Evolutionary conservation across 768 basidiomycete genomes (phyloP).

Genomic region (Mycena rebaudengoi): DNA sequence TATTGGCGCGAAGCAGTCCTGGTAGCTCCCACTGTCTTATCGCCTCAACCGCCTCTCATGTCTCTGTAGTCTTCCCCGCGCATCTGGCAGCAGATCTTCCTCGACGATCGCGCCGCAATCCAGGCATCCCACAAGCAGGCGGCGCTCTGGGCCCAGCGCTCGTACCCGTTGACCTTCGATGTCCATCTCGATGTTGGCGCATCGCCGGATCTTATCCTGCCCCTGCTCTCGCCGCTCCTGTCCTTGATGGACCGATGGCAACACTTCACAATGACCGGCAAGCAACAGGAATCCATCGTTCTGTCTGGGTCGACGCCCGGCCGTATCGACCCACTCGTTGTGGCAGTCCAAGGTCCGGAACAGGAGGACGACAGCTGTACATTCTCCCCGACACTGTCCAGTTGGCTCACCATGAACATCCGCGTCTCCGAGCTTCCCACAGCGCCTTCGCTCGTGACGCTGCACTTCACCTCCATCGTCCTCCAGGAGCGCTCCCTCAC

Average conservation of each 20-base stretch:
- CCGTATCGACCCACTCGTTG: constrained; percentile 45
- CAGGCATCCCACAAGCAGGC: constrained; percentile 56
- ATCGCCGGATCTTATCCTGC: constrained; percentile 61
- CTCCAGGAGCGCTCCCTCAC: constrained; percentile 58
- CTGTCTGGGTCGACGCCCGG: constrained; percentile 36
- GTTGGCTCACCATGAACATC: constrained; percentile 55
- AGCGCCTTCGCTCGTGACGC: constrained; percentile 49
- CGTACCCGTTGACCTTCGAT: constrained; percentile 61
- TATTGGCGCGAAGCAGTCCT: constrained; percentile 64
- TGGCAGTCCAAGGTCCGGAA: constrained; percentile 44
- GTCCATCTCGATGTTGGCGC: constrained; percentile 56
- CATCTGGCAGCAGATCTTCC: constrained; percentile 66
- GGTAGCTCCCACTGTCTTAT: not conserved
- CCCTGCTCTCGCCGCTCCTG: constrained; percentile 71
- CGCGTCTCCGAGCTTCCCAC: constrained; percentile 60
- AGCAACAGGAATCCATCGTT: constrained; percentile 45
- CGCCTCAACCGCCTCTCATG: not conserved
- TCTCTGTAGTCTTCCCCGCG: constrained; percentile 53
- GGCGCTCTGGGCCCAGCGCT: constrained; percentile 60
- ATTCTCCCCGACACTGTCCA: constrained; percentile 42
- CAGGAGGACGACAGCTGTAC: constrained; percentile 40
- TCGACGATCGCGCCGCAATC: constrained; percentile 52
- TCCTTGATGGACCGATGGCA: constrained; percentile 67
- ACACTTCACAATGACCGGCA: constrained; percentile 53
- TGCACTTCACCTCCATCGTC: constrained; percentile 65